Percentiles rank a stretch among this genome's conserved stretches.
phyloP scores from a whole-genome alignment of 768 basidiomycete species.

The Asterophora lycoperdoides region DNA sequence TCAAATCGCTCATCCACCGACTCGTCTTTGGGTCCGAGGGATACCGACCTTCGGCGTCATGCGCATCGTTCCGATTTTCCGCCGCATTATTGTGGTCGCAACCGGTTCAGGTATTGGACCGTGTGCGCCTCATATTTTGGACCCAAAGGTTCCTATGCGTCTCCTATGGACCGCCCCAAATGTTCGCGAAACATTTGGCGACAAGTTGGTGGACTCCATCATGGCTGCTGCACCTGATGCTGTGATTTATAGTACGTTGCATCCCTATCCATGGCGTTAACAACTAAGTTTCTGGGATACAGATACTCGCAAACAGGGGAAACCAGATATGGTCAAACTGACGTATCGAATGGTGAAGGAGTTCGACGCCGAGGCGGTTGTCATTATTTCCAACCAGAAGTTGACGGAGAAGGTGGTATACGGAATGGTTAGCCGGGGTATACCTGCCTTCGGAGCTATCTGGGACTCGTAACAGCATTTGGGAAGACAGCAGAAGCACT shows the following conservation, averaged over 20 bases:
- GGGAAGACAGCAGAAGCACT: no score
- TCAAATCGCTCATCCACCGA: constrained; percentile 49
- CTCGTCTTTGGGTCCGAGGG: constrained; percentile 52
- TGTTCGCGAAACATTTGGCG: constrained; percentile 56
- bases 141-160: constrained; percentile 43
- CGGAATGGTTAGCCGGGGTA: constrained; percentile 54
- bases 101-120: constrained; percentile 58
- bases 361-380: constrained; percentile 49
- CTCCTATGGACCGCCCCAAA: constrained; percentile 60
- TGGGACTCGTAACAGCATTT: constrained; percentile 45
- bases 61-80: constrained; percentile 50
- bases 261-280: not conserved
- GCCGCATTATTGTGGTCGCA: constrained; percentile 51
- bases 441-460: constrained; percentile 58
- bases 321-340: constrained; percentile 46
- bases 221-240: constrained; percentile 48
- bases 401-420: constrained; percentile 56
- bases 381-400: constrained; percentile 55
- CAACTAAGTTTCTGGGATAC: not conserved
- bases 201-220: constrained; percentile 52
- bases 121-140: constrained; percentile 50
- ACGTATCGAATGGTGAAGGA: constrained; percentile 41
- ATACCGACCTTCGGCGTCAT: constrained; percentile 53
- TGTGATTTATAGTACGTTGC: constrained; percentile 48
- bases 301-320: constrained; percentile 42